phyloP scores from a whole-genome alignment of 352 stramenopile genomes.

The Stramenopiles sp. region DNA sequence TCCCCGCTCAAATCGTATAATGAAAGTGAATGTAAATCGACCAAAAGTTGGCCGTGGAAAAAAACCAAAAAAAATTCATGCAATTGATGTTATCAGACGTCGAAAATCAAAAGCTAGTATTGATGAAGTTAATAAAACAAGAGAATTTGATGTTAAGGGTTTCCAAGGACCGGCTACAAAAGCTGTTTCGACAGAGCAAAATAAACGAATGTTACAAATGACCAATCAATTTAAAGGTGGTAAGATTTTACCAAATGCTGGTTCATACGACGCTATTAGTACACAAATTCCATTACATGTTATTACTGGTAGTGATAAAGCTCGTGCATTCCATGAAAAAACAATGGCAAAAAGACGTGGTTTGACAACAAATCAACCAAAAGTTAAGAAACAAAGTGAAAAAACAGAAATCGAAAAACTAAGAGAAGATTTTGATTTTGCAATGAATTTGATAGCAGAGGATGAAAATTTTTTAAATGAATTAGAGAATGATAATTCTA shows the following conservation, averaged over 20 bases:
- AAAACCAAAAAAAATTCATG: background rate
- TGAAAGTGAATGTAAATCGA: conserved; percentile 8
- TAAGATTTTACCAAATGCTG: conserved; percentile 13
- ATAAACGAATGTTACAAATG: conserved; percentile 14
- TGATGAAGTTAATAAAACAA: conserved; percentile 7
- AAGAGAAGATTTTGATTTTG: background rate
- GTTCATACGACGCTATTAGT: conserved; percentile 5
- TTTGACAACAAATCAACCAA: background rate
- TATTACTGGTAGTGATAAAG: conserved; percentile 10
- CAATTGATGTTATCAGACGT: background rate
- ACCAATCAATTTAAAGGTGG: conserved; percentile 17
- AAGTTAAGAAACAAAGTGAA: too few species aligned
- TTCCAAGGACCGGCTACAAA: conserved; percentile 9
- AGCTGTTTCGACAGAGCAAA: conserved; percentile 12
- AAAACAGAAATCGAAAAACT: background rate
- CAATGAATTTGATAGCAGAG: background rate
- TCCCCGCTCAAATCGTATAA: conserved; percentile 8
- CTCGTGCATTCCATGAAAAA: background rate
- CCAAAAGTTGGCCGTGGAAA: background rate
- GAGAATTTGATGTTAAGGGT: background rate
- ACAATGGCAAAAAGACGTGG: background rate
- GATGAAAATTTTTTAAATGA: background rate
- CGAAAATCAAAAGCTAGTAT: conserved; percentile 11
- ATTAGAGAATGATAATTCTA: background rate
- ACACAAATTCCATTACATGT: conserved; percentile 12